phyloP scores from a whole-genome alignment of 345 rosid genomes.

The Aquilaria sinensis region DNA sequence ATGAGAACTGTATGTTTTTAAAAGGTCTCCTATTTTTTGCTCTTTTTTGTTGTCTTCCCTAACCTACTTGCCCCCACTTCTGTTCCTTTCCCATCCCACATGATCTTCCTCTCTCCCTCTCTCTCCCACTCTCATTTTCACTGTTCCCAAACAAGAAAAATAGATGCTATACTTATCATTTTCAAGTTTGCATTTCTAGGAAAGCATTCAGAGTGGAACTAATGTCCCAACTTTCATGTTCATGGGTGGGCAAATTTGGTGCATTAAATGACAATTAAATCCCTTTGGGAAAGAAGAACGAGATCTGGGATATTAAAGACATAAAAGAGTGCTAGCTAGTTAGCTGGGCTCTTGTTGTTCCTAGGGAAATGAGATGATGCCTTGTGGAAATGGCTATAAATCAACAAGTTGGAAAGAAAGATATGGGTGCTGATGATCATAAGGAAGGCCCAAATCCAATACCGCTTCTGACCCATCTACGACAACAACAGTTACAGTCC shows the following conservation, averaged over 20 bases:
- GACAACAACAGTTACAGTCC: not conserved
- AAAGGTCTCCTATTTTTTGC: not conserved
- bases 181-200: no score
- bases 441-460: conserved; percentile 4
- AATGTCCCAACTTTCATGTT: no score
- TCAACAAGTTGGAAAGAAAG: not conserved
- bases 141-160: not conserved
- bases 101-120: not conserved
- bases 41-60: conserved; percentile 10
- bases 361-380: no score
- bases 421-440: conserved; percentile 1
- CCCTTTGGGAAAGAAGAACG: no score
- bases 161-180: not conserved
- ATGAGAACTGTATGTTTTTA: conserved; percentile 12
- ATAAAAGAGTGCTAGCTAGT: no score
- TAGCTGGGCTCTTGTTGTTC: no score
- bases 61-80: conserved; percentile 6
- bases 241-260: not conserved
- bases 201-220: no score
- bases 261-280: no score
- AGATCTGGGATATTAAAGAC: no score
- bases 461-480: conserved; percentile 1
- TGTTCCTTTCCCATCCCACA: conserved; percentile 8
- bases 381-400: no score
- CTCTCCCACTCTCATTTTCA: not conserved